Evolutionary conservation across 1,284 basidiomycete species (phyloP).

Genomic region (Mycosarcoma mackinlayi): DNA sequence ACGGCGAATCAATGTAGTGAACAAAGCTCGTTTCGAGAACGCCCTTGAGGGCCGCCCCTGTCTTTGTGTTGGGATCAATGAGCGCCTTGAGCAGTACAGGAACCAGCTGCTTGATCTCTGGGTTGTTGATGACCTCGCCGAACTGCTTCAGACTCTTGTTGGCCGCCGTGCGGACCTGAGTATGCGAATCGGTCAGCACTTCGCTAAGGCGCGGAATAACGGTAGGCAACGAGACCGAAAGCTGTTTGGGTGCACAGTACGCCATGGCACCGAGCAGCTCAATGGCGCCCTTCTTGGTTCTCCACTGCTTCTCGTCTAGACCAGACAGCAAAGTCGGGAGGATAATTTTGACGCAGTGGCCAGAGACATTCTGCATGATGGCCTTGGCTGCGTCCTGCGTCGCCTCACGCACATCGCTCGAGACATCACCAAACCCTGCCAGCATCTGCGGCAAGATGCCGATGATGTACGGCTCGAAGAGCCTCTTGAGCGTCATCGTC

Average conservation of each 20-base stretch:
- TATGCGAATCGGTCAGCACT: constrained; percentile 95
- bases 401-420: constrained; percentile 90
- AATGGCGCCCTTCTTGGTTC: constrained; percentile 97
- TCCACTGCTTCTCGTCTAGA: constrained; percentile 98
- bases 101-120: constrained; percentile 89
- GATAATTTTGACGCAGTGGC: constrained; percentile 82
- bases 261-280: constrained; percentile 99
- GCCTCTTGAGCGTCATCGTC: constrained; percentile 82
- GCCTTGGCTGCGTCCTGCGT: constrained; percentile 91
- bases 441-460: constrained; percentile 86
- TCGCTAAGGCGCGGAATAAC: constrained; percentile 95
- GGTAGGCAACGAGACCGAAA: constrained; percentile 93
- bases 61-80: constrained; percentile 90
- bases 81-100: constrained; percentile 93
- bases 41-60: constrained; percentile 81
- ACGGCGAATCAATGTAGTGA: constrained; percentile 98
- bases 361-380: constrained; percentile 88
- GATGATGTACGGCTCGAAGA: constrained; percentile 95
- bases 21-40: constrained; percentile 95
- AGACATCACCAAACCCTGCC: constrained; percentile 87
- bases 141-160: constrained; percentile 97
- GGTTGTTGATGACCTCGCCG: constrained; percentile 76
- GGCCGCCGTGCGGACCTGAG: constrained; percentile 91
- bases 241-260: constrained; percentile 94
- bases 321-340: constrained; percentile 89